phyloP scores from a whole-genome alignment of 768 basidiomycete genomes.

The Thelephora aurantiotincta region DNA sequence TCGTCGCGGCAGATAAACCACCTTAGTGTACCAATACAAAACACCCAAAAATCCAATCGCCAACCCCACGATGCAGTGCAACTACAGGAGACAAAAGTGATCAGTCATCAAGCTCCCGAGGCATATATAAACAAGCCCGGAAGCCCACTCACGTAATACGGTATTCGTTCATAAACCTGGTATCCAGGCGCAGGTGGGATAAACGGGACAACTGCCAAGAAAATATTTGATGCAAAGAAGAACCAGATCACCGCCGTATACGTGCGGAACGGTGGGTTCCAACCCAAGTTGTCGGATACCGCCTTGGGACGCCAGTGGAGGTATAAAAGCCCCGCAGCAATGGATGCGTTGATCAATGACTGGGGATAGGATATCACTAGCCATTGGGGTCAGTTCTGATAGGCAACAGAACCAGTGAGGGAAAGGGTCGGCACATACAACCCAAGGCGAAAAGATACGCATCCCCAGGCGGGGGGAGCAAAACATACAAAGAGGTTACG shows the following conservation, averaged over 20 bases:
- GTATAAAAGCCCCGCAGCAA: slow-evolving; percentile 47
- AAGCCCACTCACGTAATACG: slow-evolving; percentile 49
- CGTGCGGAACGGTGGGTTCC: slow-evolving; percentile 55
- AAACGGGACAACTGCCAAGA: slow-evolving; percentile 46
- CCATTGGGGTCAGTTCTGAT: too few relatives aligned
- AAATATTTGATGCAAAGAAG: slow-evolving; percentile 54
- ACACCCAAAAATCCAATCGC: slow-evolving; percentile 14
- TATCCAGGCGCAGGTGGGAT: slow-evolving; percentile 42
- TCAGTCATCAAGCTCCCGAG: background rate
- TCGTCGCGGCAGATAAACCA: slow-evolving; percentile 14
- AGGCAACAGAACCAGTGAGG: too few relatives aligned
- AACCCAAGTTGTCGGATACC: slow-evolving; percentile 29
- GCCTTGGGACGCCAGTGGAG: slow-evolving; percentile 29
- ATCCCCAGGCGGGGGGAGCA: slow-evolving; percentile 54
- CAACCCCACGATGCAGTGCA: slow-evolving; percentile 17
- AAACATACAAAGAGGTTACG: slow-evolving; percentile 38
- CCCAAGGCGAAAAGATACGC: slow-evolving; percentile 61
- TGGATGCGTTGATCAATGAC: slow-evolving; percentile 41
- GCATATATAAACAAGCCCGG: background rate
- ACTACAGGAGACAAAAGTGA: slow-evolving; percentile 6
- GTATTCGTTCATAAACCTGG: slow-evolving; percentile 39
- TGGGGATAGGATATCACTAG: slow-evolving; percentile 45
- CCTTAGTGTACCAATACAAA: slow-evolving; percentile 19
- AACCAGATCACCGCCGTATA: slow-evolving; percentile 31
- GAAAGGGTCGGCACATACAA: slow-evolving; percentile 24